Conservation (phyloP, 2,329 filamentous ascomycete genomes). For the Camillea tinctor region DNA sequence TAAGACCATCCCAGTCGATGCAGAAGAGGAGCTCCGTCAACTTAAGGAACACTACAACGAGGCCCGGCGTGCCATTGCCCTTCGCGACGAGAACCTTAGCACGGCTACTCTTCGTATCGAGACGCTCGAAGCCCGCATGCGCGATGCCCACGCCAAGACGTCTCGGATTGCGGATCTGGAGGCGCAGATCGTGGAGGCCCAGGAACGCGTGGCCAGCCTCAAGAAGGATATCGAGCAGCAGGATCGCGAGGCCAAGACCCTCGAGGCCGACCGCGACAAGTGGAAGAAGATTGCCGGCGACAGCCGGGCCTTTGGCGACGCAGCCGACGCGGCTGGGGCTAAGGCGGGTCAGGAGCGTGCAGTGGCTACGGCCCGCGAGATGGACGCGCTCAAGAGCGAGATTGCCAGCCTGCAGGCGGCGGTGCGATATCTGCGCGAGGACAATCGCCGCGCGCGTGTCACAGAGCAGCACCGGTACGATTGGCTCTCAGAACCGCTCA, state of each 20-base stretch:
- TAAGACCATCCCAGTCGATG: slow-evolving; percentile 76
- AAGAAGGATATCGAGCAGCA: slow-evolving; percentile 66
- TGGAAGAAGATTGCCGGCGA: slow-evolving; percentile 71
- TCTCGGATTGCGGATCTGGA: slow-evolving; percentile 67
- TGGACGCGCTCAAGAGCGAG: slow-evolving; percentile 69
- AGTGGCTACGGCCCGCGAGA: slow-evolving; percentile 68
- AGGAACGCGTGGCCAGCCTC: slow-evolving; percentile 50
- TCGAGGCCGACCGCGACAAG: slow-evolving; percentile 66
- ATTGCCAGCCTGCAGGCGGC: slow-evolving; percentile 64
- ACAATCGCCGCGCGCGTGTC: slow-evolving; percentile 61
- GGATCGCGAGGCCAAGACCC: slow-evolving; percentile 62
- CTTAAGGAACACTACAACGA: slow-evolving; percentile 80
- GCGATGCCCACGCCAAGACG: slow-evolving; percentile 76
- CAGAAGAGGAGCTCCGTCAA: slow-evolving; percentile 79
- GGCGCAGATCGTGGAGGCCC: slow-evolving; percentile 52
- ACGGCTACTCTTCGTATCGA: slow-evolving; percentile 91
- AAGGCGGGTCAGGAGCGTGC: slow-evolving; percentile 64
- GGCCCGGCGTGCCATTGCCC: slow-evolving; percentile 67
- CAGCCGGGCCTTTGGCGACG: slow-evolving; percentile 53
- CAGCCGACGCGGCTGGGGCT: slow-evolving; percentile 41
- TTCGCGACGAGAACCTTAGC: slow-evolving; percentile 79
- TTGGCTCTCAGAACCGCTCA: slow-evolving; percentile 65
- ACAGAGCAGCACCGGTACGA: slow-evolving; percentile 55
- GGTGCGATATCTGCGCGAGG: slow-evolving; percentile 66
- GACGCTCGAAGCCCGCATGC: slow-evolving; percentile 83